Conservation (phyloP, 345 rosid genomes). For the Sisymbrium altissimum region DNA sequence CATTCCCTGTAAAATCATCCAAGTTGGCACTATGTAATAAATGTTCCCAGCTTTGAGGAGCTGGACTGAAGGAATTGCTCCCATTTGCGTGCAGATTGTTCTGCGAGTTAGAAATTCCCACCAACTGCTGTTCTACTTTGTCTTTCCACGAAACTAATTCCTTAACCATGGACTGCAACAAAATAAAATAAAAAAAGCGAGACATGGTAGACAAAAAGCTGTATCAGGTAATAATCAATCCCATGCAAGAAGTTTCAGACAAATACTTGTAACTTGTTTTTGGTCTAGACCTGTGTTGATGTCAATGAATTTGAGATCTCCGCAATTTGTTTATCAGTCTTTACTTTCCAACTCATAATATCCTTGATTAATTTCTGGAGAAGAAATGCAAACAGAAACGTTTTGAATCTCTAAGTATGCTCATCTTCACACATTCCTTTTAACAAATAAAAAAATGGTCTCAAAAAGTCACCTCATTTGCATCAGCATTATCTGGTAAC, state of each 20-base stretch:
- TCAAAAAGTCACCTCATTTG: constrained; percentile 49
- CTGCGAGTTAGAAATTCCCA: constrained; percentile 54
- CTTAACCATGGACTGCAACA: constrained; percentile 49
- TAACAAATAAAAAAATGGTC: not conserved
- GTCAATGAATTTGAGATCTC: constrained; percentile 69
- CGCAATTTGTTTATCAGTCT: constrained; percentile 52
- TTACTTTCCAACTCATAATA: constrained; percentile 48
- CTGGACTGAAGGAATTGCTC: constrained; percentile 46
- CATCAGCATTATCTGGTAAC: constrained; percentile 46
- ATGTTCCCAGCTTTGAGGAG: constrained; percentile 78
- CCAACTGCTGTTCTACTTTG: constrained; percentile 62
- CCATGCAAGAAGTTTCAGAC: not conserved
- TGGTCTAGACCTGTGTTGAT: constrained; percentile 57
- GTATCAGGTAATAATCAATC: constrained; percentile 2
- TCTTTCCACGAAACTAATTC: constrained; percentile 64
- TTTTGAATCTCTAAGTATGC: not conserved
- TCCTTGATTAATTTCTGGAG: constrained; percentile 58
- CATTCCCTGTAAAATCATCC: constrained; percentile 59
- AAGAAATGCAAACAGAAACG: not conserved
- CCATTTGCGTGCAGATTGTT: constrained; percentile 54
- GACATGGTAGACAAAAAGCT: constrained; percentile 5
- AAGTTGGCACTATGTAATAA: constrained; percentile 64
- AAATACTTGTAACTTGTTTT: not conserved
- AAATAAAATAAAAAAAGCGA: not conserved
- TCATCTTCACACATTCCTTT: constrained; percentile 8